Evolutionary conservation across 2,329 filamentous ascomycete species (phyloP).

Genomic region (Fusarium oxysporum): DNA sequence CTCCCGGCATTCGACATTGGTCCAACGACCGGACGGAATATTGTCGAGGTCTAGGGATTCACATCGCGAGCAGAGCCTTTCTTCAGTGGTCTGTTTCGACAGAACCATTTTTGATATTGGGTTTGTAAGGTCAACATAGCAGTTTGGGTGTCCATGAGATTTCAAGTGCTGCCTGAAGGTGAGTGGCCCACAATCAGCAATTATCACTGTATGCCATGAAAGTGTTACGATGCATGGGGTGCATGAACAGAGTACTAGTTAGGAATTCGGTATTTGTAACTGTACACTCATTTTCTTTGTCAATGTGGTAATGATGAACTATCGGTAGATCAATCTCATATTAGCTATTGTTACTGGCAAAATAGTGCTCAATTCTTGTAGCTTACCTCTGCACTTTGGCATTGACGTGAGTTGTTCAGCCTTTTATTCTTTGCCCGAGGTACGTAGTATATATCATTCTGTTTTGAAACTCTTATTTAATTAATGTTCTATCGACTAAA

Average conservation of each 20-base stretch:
- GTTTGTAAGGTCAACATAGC: background rate
- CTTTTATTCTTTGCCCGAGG: background rate
- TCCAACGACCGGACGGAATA: background rate
- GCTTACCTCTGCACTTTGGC: too few species aligned
- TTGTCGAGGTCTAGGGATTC: background rate
- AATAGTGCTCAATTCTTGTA: accelerated
- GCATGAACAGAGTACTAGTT: accelerated
- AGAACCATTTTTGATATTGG: background rate
- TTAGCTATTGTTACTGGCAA: accelerated
- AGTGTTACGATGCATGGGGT: background rate
- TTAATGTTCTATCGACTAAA: background rate
- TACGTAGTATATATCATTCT: background rate
- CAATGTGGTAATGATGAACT: accelerated
- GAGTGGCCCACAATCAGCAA: background rate
- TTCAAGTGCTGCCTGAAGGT: background rate
- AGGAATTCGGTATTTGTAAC: background rate
- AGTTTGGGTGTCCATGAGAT: background rate
- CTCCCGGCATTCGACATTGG: background rate
- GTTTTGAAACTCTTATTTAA: accelerated
- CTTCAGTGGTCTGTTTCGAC: background rate
- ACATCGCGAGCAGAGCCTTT: background rate
- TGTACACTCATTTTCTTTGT: background rate
- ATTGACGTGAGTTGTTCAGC: too few species aligned
- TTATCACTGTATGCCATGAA: background rate
- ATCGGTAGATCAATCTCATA: accelerated